Evolutionary conservation across 1,284 basidiomycete genomes (phyloP), one percentile per base, ranked within the genome.

Genomic region (Ceratobasidium sp.): DNA sequence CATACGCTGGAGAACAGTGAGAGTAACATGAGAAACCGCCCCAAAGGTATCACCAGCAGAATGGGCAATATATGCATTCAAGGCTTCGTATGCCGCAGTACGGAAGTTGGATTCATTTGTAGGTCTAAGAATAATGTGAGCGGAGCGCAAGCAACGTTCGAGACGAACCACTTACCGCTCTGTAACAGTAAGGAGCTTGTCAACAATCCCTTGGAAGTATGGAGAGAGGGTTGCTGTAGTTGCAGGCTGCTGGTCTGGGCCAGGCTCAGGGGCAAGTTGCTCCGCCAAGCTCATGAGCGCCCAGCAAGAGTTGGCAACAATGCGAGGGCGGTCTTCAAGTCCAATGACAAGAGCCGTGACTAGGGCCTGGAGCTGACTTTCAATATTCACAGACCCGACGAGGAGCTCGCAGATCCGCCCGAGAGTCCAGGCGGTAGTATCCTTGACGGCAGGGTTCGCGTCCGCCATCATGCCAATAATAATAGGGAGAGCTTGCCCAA

Each of bases 341-440:
- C 95, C 94, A 72, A 84, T 84, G 16, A 98, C 93, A 61, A 98
- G 87, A 4, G 94, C 94, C 30, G 90, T 88, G 67, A 99, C 85
- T 62, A 99, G 85, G 18, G 90, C 87, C 75, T 94, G 91, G 14
- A 98, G 86, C 80, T 98, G 95, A 16, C 92, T 88, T 77, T 97
- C 94, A 8, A 93, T 90, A 80, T 96, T 93, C 84, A 99, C 96
- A 23, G 91, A 90, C 58, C 88, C 84, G 78, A 97, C 90, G 78
- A 98, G 86, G 76, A 95, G 84, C 80, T 99, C 97, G 79, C 95
- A 97, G 77, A 99, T 98, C 57, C 96, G 87, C 50, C 96, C 96
- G 5, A 99, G 86, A 0, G 98, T 98, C 97, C 98, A 99, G 1
- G 98, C 96, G 21, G 95, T 95, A 1, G 96, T 98, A 81, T 99